phyloP scores from a whole-genome alignment of 2,329 filamentous ascomycete genomes.

The Aspergillus ustus region DNA sequence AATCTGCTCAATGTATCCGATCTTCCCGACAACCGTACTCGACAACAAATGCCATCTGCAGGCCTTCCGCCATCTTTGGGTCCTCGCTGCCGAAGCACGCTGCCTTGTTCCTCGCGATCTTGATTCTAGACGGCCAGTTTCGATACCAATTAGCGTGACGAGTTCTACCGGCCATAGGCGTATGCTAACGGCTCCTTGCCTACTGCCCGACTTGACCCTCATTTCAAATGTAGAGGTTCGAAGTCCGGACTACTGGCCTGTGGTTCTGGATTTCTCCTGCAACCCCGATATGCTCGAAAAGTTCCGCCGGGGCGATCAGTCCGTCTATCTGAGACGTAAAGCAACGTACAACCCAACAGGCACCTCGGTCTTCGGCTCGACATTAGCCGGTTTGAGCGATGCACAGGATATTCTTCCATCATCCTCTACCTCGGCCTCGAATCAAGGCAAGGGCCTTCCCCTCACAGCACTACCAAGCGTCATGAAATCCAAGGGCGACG shows the following conservation, averaged over 20 bases:
- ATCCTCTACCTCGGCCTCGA: constrained; percentile 30
- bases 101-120: constrained; percentile 88
- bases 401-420: constrained; percentile 50
- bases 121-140: constrained; percentile 78
- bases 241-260: constrained; percentile 74
- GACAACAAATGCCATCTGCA: constrained; percentile 95
- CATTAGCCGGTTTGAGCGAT: constrained; percentile 74
- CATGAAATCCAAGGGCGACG: constrained; percentile 26
- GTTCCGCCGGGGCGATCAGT: constrained; percentile 70
- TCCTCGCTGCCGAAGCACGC: constrained; percentile 84
- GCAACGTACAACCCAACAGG: constrained; percentile 66
- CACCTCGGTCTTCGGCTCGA: constrained; percentile 70
- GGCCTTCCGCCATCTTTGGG: constrained; percentile 97
- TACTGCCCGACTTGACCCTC: constrained; percentile 54
- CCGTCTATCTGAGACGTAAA: constrained; percentile 73
- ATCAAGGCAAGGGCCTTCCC: constrained; percentile 31
- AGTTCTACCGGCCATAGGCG: constrained; percentile 52
- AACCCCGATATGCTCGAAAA: constrained; percentile 65
- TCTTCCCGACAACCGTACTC: constrained; percentile 85
- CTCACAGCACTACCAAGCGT: constrained; percentile 30
- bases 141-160: constrained; percentile 70
- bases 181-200: constrained; percentile 57
- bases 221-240: constrained; percentile 44
- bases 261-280: constrained; percentile 73
- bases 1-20: constrained; percentile 89